Evolutionary conservation across 1,284 basidiomycete genomes (phyloP), one percentile per base, ranked within the genome.

Genomic region (Apiotrichum gamsii): DNA sequence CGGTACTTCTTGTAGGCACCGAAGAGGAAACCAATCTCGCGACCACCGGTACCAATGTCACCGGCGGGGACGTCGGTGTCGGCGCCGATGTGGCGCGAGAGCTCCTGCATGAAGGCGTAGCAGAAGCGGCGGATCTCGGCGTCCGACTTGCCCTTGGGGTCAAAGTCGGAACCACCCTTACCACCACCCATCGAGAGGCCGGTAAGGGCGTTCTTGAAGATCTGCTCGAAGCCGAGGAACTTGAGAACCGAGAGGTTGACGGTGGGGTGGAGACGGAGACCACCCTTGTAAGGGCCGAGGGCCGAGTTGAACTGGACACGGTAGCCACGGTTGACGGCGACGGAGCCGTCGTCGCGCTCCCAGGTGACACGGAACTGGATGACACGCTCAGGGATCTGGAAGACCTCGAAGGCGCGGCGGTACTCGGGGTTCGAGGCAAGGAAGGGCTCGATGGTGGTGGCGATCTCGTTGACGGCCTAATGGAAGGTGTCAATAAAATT

Each of bases 161-260:
- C 82, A 61, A 86, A 87, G 74, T 86, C 83, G 43, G 77, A 77
- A 54, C 74, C 82, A 72, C 82, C 82, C 74, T 84, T 83, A 57
- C 76, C 78, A 64, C 84, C 85, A 59, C 85, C 85, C 80, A 87
- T 85, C 72, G 75, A 80, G 53, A 87, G 75, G 39, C 84, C 84
- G 23, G 85, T 87, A 25, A 88, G 77, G 31, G 85, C 85, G 72
- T 88, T 88, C 75, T 87, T 87, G 80, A 87, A 87, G 60, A 81
- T 84, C 70, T 82, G 81, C 74, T 88, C 85, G 69, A 87, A 85
- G 45, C 84, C 85, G 58, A 87, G 79, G 82, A 88, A 88, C 72
- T 87, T 87, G 72, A 88, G 79, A 72, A 88, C 85, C 58, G 82
- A 85, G 34, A 88, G 79, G 76, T 87, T 87, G 73, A 88, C 85